Conservation (phyloP, 345 rosid genomes). For the Excoecaria agallocha region DNA sequence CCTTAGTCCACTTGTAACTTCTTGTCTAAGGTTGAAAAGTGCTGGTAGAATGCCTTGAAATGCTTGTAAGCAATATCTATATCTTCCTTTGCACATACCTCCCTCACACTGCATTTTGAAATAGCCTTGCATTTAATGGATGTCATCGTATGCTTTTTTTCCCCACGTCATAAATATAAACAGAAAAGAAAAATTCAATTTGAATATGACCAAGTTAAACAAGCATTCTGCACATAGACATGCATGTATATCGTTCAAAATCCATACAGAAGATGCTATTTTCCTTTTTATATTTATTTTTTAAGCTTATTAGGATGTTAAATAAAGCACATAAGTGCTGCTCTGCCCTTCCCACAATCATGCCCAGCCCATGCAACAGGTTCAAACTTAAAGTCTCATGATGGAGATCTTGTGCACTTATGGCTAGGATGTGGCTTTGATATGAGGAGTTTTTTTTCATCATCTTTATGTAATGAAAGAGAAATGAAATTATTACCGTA, state of each 20-base stretch:
- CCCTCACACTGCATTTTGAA: constrained; percentile 60
- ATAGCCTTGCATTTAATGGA: neutral
- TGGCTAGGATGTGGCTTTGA: neutral
- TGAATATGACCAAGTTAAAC: neutral
- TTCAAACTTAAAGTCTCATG: no score
- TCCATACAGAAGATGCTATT: neutral
- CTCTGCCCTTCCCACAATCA: no score
- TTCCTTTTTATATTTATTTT: neutral
- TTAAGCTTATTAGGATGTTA: neutral
- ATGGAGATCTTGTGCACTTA: neutral
- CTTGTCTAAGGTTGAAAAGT: constrained; percentile 66
- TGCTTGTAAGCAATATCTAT: constrained; percentile 79
- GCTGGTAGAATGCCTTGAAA: constrained; percentile 80
- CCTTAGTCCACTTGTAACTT: constrained; percentile 55
- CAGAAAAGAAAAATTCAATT: neutral
- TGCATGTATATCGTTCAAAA: neutral
- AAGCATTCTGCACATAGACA: neutral
- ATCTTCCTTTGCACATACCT: constrained; percentile 81
- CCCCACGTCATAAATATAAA: neutral
- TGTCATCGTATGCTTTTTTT: neutral
- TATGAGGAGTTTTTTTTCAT: neutral
- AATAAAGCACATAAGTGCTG: neutral
- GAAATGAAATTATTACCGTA: neutral
- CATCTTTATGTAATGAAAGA: neutral
- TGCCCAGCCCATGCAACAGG: no score